Evolutionary conservation across 1,139 yeast genomes (phyloP).

Genomic region (Martiniozyma asiatica): DNA sequence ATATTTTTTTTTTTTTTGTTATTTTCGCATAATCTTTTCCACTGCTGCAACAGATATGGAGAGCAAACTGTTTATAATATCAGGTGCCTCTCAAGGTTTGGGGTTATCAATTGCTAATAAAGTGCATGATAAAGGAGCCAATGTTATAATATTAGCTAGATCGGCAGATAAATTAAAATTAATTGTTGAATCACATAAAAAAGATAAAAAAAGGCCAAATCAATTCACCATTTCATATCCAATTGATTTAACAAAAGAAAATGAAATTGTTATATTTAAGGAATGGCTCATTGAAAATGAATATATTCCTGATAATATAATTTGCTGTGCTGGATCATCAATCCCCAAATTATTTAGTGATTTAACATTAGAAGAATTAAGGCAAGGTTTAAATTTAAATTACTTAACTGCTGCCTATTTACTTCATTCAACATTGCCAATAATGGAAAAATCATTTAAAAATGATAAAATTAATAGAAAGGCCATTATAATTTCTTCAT

Average conservation of each 20-base stretch:
- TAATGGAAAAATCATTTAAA: conserved; percentile 25
- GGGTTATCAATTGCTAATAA: conserved; percentile 70
- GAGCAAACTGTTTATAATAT: conserved; percentile 60
- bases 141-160: conserved; percentile 66
- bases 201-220: conserved; percentile 35
- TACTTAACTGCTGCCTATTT: conserved; percentile 65
- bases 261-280: conserved; percentile 30
- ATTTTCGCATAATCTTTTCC: too few relatives aligned
- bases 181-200: conserved; percentile 25
- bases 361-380: conserved; percentile 44
- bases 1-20: too few relatives aligned
- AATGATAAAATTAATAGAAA: conserved; percentile 30
- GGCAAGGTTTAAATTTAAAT: conserved; percentile 51
- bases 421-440: conserved; percentile 48
- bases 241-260: conserved; percentile 58
- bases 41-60: too few relatives aligned
- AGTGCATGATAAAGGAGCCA: conserved; percentile 40
- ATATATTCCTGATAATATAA: conserved; percentile 51
- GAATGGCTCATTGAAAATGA: conserved; percentile 12
- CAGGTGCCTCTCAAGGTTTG: conserved; percentile 94
- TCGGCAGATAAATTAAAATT: conserved; percentile 44
- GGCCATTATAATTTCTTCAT: conserved; percentile 68
- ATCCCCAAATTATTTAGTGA: conserved; percentile 71
- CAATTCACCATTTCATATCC: conserved; percentile 36
- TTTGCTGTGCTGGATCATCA: conserved; percentile 86